Evolutionary conservation across 768 basidiomycete genomes (phyloP).

Genomic region (Leccinum barrowsii): DNA sequence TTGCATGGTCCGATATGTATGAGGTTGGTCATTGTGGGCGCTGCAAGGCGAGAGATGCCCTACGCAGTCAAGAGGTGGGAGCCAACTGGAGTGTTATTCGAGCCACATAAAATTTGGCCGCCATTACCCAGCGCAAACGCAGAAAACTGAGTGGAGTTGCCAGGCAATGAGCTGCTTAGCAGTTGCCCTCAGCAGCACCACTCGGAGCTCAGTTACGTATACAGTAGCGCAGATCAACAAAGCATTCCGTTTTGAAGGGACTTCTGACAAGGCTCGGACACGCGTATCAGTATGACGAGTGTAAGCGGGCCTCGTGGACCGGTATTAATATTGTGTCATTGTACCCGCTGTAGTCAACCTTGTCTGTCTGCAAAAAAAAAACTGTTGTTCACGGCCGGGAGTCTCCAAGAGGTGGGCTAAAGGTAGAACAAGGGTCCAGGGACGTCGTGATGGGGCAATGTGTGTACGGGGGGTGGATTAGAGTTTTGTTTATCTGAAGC

Average conservation of each 20-base stretch:
- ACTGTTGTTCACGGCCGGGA: background rate
- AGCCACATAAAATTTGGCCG: background rate
- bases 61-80: background rate
- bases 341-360: slow-evolving; percentile 15
- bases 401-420: slow-evolving; percentile 12
- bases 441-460: slow-evolving; percentile 29
- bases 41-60: background rate
- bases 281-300: slow-evolving; percentile 13
- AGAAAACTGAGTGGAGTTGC: background rate
- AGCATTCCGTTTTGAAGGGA: slow-evolving; percentile 15
- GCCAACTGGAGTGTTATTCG: background rate
- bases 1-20: background rate
- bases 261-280: slow-evolving; percentile 23
- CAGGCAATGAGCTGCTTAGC: background rate
- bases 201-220: slow-evolving; percentile 8
- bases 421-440: slow-evolving; percentile 29
- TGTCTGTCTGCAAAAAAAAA: slow-evolving; percentile 11
- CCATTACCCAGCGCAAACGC: background rate
- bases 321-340: slow-evolving; percentile 14
- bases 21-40: background rate
- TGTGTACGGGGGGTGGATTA: slow-evolving; percentile 11
- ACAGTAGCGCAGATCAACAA: slow-evolving; percentile 17
- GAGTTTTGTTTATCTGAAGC: slow-evolving; percentile 18
- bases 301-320: slow-evolving; percentile 18
- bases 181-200: background rate